Base-by-base conservation (phyloP, 352 stramenopile genomes). In the Aphanomyces stellatus region DNA sequence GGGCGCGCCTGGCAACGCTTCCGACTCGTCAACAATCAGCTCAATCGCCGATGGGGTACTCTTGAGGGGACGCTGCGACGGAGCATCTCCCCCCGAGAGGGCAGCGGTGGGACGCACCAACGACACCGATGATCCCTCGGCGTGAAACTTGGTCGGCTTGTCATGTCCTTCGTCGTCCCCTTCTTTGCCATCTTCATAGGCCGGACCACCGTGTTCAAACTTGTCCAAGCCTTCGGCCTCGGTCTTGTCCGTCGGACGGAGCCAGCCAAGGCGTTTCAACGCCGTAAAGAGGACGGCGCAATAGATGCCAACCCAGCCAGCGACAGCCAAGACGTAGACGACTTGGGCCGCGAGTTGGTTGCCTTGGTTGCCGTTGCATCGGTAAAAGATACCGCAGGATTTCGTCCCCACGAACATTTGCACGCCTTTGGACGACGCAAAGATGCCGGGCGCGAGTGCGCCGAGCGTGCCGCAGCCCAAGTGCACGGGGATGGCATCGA, bases 401-500 rank as follows among this genome's bases (percentile, higher is more conserved):
- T 41, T 67, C 25, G 66, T 70, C 17, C 49, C 55, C 19, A 53
- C 48, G 82, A 71, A 61, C 59, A 60, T 30, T 28, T 76, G 59
- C 24, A 72, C 67, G n/a, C 48, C 55, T 17, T 57, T 53, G 25
- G 76, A 75, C 31, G 78, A 74, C 30, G 82, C 78, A 65, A 95
- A 93, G 35, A 92, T 65, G 51, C 81, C 86, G 51, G 77, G 69
- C n/a, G 82, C 77, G 62, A 95, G 66, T 25, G 74, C 71, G 65
- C 86, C 84, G 76, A 80, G 91, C 7, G 81, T 79, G 51, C 86
- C 86, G 69, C 80, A 88, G 35, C 71, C 78, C 53, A 88, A 78
- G 66, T 94, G 85, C 27, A 94, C 85, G 59, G 85, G 79, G 43
- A 93, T 73, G 59, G 88, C 86, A 74, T 93, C 82, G 33, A 95